Percentiles rank a stretch among this genome's conserved stretches.
Evolutionary conservation across 2,329 filamentous ascomycete species (phyloP).

Genomic region (Alternaria sp.): DNA sequence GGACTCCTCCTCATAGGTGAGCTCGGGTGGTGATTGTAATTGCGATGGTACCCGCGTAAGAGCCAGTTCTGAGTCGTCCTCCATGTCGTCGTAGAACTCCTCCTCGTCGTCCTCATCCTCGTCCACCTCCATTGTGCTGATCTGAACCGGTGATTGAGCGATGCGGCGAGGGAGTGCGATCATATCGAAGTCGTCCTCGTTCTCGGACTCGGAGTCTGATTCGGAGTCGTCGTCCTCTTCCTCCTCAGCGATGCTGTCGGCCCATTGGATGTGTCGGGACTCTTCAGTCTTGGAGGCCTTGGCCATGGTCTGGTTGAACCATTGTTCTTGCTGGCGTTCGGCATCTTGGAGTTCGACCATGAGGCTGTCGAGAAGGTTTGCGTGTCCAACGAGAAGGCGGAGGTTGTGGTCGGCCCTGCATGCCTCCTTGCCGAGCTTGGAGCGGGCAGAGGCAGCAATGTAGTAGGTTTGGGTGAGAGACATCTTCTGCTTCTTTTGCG

Average conservation of each 20-base stretch:
- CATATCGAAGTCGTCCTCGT: conserved; percentile 59
- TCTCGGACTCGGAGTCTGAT: conserved; percentile 60
- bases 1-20: conserved; percentile 57
- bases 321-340: conserved; percentile 92
- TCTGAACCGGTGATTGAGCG: conserved; percentile 49
- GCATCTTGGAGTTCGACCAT: conserved; percentile 93
- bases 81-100: conserved; percentile 56
- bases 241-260: conserved; percentile 77
- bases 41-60: conserved; percentile 54
- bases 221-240: conserved; percentile 64
- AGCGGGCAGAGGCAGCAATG: conserved; percentile 93
- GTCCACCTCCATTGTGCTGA: conserved; percentile 53
- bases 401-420: conserved; percentile 91
- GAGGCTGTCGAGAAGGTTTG: conserved; percentile 94
- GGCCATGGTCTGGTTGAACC: conserved; percentile 96
- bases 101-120: conserved; percentile 52
- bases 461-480: conserved; percentile 98
- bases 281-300: conserved; percentile 70
- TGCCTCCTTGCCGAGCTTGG: conserved; percentile 94
- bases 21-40: conserved; percentile 57
- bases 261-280: conserved; percentile 82
- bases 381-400: conserved; percentile 92
- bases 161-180: conserved; percentile 51
- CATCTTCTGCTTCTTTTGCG: conserved; percentile 79
- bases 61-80: conserved; percentile 55